Conservation (phyloP, 2,329 filamentous ascomycete genomes). For the Metarhizium brunneum region DNA sequence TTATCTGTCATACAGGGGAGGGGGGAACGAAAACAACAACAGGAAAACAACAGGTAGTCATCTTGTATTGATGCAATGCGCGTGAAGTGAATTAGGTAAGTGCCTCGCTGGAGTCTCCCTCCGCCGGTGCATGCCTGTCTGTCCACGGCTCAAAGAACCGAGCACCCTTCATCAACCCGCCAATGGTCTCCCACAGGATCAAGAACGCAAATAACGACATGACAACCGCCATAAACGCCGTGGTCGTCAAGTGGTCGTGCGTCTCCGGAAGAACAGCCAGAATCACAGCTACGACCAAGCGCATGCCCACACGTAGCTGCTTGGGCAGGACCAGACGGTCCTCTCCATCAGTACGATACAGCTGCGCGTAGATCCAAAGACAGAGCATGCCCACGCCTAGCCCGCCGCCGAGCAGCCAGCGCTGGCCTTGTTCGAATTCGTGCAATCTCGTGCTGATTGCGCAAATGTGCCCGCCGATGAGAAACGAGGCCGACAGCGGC, state of each 20-base stretch:
- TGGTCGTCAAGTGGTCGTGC: constrained; percentile 18
- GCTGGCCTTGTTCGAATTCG: constrained; percentile 30
- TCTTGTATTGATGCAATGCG: background rate
- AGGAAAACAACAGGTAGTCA: background rate
- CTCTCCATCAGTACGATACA: constrained; percentile 30
- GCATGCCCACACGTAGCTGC: constrained; percentile 25
- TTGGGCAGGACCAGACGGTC: constrained; percentile 26
- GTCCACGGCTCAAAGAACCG: constrained; percentile 25
- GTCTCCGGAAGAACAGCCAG: constrained; percentile 28
- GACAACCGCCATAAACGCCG: constrained; percentile 29
- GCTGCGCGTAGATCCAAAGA: constrained; percentile 30
- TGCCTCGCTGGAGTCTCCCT: constrained; percentile 6
- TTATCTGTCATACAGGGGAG: background rate
- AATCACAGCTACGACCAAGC: constrained; percentile 19
- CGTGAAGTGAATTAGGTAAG: background rate
- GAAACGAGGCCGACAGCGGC: constrained; percentile 32
- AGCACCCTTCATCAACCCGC: constrained; percentile 20
- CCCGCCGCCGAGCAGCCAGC: constrained; percentile 38
- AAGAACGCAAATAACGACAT: constrained; percentile 33
- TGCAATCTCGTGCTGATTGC: constrained; percentile 29
- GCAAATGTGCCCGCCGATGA: constrained; percentile 37
- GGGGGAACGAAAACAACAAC: background rate
- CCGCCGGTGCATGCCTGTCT: constrained; percentile 16
- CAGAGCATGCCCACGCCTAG: constrained; percentile 35
- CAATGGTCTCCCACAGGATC: constrained; percentile 34